These are phyloP conservation scores for Hygrophila difformis DNA, from an alignment of 257 asterid species.

Conservation along the genomic window DNA sequence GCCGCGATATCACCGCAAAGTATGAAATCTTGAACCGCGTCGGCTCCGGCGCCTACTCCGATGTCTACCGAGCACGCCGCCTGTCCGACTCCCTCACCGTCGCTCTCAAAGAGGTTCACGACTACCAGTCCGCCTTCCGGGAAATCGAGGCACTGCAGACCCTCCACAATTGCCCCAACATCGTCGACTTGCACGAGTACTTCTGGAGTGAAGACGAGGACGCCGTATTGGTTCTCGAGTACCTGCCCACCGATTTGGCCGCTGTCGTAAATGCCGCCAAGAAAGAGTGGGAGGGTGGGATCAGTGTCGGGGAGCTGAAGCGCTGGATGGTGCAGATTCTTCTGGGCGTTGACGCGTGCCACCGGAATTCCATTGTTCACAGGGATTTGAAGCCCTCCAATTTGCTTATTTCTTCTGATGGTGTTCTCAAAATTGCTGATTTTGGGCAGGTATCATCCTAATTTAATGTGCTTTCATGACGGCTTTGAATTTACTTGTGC, in stretches of 20 bases:
- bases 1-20: constrained; percentile 65
- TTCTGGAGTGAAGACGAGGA: constrained; percentile 94
- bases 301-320: constrained; percentile 65
- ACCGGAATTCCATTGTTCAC: constrained; percentile 73
- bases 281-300: constrained; percentile 55
- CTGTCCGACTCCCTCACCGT: constrained; percentile 60
- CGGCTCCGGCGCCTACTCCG: constrained; percentile 96
- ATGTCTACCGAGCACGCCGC: constrained; percentile 81
- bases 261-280: constrained; percentile 56
- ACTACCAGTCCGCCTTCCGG: constrained; percentile 71
- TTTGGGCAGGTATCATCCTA: constrained; percentile 70
- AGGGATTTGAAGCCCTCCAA: constrained; percentile 89
- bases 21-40: constrained; percentile 64
- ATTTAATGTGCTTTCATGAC: background rate
- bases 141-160: constrained; percentile 82
- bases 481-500: too few relatives aligned
- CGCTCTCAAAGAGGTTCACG: constrained; percentile 89
- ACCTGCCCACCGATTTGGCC: constrained; percentile 61
- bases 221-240: constrained; percentile 86
- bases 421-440: constrained; percentile 86
- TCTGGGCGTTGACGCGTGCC: constrained; percentile 69
- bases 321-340: constrained; percentile 84
- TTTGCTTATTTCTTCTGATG: constrained; percentile 75
- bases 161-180: constrained; percentile 61
- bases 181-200: constrained; percentile 61